A percentile compares a stretch with the other conserved stretches of the same genome.
Conservation (phyloP, 352 stramenopile genomes). For the Phytophthora macrochlamydospora region DNA sequence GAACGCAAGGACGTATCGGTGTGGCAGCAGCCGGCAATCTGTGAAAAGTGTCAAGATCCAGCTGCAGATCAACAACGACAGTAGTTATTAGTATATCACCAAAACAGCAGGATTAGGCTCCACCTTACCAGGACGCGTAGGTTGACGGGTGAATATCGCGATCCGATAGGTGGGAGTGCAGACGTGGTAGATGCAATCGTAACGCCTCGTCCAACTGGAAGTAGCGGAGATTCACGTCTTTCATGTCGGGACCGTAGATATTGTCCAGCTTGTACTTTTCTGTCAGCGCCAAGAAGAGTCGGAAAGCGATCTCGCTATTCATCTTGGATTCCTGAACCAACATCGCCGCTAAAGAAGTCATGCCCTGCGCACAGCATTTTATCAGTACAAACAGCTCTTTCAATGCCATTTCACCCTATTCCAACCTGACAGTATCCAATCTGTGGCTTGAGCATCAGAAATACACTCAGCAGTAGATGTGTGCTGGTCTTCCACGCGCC, state of each 20-base stretch:
- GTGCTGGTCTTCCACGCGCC: conserved; percentile 42
- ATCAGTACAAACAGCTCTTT: not conserved
- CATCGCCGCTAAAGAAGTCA: conserved; percentile 50
- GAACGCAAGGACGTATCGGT: conserved; percentile 44
- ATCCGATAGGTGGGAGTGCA: conserved; percentile 53
- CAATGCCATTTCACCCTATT: not conserved
- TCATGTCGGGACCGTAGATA: conserved; percentile 54
- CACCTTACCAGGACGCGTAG: conserved; percentile 51
- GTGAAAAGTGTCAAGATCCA: conserved; percentile 65
- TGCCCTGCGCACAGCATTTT: conserved; percentile 28
- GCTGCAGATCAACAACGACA: conserved; percentile 14
- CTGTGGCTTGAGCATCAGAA: conserved; percentile 54
- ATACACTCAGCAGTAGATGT: conserved; percentile 46
- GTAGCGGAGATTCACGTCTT: conserved; percentile 57
- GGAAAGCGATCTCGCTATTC: conserved; percentile 53
- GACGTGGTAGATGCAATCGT: conserved; percentile 37
- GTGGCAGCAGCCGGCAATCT: conserved; percentile 46
- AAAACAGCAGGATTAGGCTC: not conserved
- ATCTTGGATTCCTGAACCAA: conserved; percentile 54
- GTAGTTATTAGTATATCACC: conserved; percentile 2
- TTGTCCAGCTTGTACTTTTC: conserved; percentile 58
- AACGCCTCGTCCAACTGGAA: conserved; percentile 56
- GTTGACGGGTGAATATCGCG: conserved; percentile 50
- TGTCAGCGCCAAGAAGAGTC: conserved; percentile 52
- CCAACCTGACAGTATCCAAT: conserved; percentile 60